Conservation (phyloP, 1,139 yeast species). For the Suhomyces bolitotheri region DNA sequence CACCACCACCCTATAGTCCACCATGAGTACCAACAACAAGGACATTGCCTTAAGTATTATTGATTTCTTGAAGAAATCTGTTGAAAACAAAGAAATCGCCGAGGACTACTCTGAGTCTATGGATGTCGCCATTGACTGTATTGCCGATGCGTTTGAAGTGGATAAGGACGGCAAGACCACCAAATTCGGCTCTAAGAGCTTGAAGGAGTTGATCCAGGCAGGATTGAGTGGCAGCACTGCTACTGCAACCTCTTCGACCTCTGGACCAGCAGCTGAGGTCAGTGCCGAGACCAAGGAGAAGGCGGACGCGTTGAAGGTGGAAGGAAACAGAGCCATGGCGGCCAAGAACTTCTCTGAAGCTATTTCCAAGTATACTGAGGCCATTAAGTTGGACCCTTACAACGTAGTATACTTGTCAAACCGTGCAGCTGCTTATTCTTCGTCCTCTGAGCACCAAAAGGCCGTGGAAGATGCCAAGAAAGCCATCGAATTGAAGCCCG, state of each 20-base stretch:
- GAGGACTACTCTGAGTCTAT: conserved; percentile 88
- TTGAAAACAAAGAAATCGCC: conserved; percentile 62
- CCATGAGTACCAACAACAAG: conserved; percentile 46
- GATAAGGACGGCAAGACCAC: conserved; percentile 47
- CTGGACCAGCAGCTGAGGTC: conserved; percentile 34
- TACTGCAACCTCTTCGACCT: conserved; percentile 21
- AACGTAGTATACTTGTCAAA: conserved; percentile 82
- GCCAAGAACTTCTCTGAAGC: conserved; percentile 69
- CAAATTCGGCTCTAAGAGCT: conserved; percentile 42
- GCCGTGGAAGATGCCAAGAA: conserved; percentile 83
- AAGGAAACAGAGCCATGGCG: conserved; percentile 94
- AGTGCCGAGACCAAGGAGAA: conserved; percentile 59
- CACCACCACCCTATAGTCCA: not conserved
- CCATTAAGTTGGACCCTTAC: conserved; percentile 68
- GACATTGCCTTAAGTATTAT: conserved; percentile 77
- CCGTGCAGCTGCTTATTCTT: conserved; percentile 96
- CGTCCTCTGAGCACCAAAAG: conserved; percentile 66
- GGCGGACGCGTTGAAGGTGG: conserved; percentile 82
- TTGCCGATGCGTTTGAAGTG: conserved; percentile 83
- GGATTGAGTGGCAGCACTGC: conserved; percentile 18
- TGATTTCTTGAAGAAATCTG: conserved; percentile 63
- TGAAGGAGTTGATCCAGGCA: conserved; percentile 46
- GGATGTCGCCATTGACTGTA: conserved; percentile 92
- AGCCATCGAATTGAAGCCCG: conserved; percentile 77
- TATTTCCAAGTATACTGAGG: conserved; percentile 73